Conservation (phyloP, 164 flowering plant genomes). For the Paratinospora sagittata region DNA sequence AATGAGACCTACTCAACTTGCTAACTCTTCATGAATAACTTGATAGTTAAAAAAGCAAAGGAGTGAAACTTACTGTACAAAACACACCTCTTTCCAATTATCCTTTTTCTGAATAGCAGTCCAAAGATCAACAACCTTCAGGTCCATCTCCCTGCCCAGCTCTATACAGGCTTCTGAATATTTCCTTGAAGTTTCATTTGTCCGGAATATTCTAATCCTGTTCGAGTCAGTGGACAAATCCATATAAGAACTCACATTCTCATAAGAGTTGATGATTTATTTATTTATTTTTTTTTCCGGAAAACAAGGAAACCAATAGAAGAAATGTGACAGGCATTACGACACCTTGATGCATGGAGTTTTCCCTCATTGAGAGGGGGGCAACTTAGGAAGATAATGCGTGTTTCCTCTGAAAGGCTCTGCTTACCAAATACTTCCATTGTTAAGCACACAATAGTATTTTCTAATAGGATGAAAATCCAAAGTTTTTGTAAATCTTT, state of each 20-base stretch:
- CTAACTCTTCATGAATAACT: neutral
- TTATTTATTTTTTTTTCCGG: no score
- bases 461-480: neutral
- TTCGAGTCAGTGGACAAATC: neutral
- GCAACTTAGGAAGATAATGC: conserved; percentile 9
- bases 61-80: conserved; percentile 53
- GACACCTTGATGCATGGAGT: neutral
- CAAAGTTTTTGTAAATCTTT: neutral
- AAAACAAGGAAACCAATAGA: neutral
- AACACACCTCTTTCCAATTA: conserved; percentile 65
- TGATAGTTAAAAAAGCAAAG: no score
- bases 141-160: conserved; percentile 56
- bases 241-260: neutral
- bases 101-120: conserved; percentile 63
- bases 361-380: conserved; percentile 3
- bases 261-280: neutral
- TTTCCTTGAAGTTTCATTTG: conserved; percentile 60
- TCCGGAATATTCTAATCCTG: conserved; percentile 54
- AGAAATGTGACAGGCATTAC: neutral
- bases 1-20: neutral
- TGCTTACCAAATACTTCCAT: neutral
- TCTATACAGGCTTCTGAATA: conserved; percentile 85
- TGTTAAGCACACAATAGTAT: neutral
- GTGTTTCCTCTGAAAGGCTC: conserved; percentile 1
- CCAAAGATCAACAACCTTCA: conserved; percentile 73